Evolutionary conservation across 805 yeast genomes (phyloP).

Genomic region (Debaryomyces tyrocola): DNA sequence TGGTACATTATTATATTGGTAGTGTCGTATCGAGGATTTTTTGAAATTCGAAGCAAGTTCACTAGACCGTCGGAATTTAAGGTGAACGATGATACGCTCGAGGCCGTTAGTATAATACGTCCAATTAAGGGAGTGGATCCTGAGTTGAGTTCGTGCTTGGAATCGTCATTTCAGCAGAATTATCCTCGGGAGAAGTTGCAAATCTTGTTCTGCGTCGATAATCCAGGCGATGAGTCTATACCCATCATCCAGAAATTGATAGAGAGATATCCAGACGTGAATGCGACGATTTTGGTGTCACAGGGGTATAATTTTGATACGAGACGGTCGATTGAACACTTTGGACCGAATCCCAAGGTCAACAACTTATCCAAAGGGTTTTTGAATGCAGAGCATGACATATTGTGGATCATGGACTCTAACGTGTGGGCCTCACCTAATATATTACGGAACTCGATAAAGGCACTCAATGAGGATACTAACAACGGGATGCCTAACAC

Average conservation of each 20-base stretch:
- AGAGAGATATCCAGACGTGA: slow-evolving; percentile 52
- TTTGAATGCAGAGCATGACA: slow-evolving; percentile 62
- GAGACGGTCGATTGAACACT: slow-evolving; percentile 38
- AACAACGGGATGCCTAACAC: slow-evolving; percentile 48
- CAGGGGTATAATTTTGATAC: slow-evolving; percentile 12
- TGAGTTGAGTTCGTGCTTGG: slow-evolving; percentile 66
- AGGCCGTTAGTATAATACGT: slow-evolving; percentile 68
- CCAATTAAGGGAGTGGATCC: slow-evolving; percentile 87
- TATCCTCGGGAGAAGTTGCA: slow-evolving; percentile 64
- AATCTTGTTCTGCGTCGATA: slow-evolving; percentile 74
- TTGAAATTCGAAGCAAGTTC: slow-evolving; percentile 36
- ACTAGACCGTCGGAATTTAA: slow-evolving; percentile 10
- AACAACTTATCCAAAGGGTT: slow-evolving; percentile 86
- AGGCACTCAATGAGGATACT: slow-evolving; percentile 45
- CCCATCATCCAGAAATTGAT: slow-evolving; percentile 54
- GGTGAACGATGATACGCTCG: slow-evolving; percentile 12
- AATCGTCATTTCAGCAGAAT: slow-evolving; percentile 64
- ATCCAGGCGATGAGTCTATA: slow-evolving; percentile 60
- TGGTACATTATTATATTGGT: slow-evolving; percentile 42
- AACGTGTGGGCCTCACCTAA: slow-evolving; percentile 77
- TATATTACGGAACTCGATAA: slow-evolving; percentile 64
- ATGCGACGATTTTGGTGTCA: slow-evolving; percentile 55
- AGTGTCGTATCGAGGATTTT: slow-evolving; percentile 41
- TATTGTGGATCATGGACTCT: slow-evolving; percentile 83
- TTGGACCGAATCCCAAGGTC: slow-evolving; percentile 88